A percentile compares a stretch with the other conserved stretches of the same genome.
Conservation (phyloP, 192 early-diverging fungal genomes). For the Kickxella alabastrina region DNA sequence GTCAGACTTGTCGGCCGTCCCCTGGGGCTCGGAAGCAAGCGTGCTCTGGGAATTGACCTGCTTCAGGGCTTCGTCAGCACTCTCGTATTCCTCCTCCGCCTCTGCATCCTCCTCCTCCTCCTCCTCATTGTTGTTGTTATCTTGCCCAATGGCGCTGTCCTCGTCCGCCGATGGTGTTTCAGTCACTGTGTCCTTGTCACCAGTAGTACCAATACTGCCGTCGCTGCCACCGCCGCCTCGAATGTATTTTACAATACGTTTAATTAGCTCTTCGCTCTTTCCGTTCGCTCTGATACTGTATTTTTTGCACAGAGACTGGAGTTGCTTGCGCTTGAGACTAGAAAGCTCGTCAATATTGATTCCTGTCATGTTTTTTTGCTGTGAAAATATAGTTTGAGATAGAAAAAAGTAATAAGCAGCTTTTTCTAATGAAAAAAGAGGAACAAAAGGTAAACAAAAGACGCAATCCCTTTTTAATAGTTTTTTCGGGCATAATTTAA, state of each 20-base stretch:
- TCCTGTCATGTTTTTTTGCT: constrained; percentile 7
- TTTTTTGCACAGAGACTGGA: constrained; percentile 49
- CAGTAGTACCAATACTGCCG: too few species aligned
- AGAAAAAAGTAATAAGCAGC: background rate
- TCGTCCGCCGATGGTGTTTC: background rate
- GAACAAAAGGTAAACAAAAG: too few species aligned
- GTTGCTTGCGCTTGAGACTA: constrained; percentile 39
- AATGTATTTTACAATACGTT: constrained; percentile 11
- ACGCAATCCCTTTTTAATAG: too few species aligned
- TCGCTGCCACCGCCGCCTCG: background rate
- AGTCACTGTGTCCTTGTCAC: background rate
- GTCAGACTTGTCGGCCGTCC: background rate
- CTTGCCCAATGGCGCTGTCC: too few species aligned
- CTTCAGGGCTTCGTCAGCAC: background rate
- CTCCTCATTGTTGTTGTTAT: background rate
- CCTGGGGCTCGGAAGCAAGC: background rate
- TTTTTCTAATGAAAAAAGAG: too few species aligned
- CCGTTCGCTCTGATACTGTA: constrained; percentile 44
- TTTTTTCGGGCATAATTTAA: too few species aligned
- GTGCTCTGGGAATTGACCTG: background rate
- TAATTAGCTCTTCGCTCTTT: constrained; percentile 41
- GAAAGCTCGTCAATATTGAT: constrained; percentile 29
- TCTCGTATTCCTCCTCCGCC: background rate
- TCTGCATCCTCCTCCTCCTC: constrained; percentile 8
- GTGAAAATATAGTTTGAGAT: background rate